Conservation (phyloP, 176 grass and related monocot genomes). For the Alopecurus myosuroides region DNA sequence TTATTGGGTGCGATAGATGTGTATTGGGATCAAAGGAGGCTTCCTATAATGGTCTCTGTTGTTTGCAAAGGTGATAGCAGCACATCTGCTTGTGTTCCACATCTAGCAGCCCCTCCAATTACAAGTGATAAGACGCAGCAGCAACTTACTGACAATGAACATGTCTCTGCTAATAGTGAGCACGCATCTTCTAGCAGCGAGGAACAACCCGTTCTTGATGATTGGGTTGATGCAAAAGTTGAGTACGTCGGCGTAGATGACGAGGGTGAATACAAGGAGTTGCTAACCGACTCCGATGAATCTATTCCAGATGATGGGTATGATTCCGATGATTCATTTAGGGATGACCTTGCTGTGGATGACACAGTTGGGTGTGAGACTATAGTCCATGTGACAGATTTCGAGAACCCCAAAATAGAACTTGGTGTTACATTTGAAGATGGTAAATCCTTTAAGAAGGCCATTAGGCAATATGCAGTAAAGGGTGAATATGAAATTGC, state of each 20-base stretch:
- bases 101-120: not conserved
- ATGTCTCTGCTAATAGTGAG: not conserved
- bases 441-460: not conserved
- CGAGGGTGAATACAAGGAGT: not conserved
- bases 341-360: not conserved
- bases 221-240: not conserved
- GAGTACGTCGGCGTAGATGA: not conserved
- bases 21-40: conserved; percentile 10
- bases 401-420: not conserved
- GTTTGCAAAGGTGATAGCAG: not conserved
- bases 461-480: not conserved
- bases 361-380: not conserved
- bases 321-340: not conserved
- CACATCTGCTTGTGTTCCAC: not conserved
- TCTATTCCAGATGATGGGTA: not conserved
- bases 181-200: not conserved
- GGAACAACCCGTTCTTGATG: not conserved
- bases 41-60: not conserved
- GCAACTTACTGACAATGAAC: not conserved
- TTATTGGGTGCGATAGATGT: not conserved
- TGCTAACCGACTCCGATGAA: not conserved
- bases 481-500: not conserved
- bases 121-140: not conserved
- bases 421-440: not conserved
- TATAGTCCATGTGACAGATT: not conserved